These are phyloP conservation scores for Cymodocea nodosa DNA, from an alignment of 116 monocot species.

Conservation along the genomic window DNA sequence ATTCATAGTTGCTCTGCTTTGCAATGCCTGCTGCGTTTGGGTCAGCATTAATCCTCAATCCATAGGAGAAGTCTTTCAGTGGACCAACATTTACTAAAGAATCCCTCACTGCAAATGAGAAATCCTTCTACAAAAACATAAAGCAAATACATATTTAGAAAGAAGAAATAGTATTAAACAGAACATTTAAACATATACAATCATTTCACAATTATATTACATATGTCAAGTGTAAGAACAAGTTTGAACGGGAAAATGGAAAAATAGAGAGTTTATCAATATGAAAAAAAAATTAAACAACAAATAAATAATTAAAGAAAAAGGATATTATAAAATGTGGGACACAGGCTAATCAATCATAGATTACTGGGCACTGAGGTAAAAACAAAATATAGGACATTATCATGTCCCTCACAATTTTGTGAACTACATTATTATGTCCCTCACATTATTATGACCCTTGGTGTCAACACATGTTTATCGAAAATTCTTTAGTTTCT, in stretches of 20 bases:
- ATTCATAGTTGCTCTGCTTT: constrained; percentile 96
- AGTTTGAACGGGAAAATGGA: too few species aligned
- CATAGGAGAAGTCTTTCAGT: constrained; percentile 82
- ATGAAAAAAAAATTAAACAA: neutral
- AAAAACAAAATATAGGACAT: too few species aligned
- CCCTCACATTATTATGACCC: too few species aligned
- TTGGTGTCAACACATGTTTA: too few species aligned
- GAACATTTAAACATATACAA: too few species aligned
- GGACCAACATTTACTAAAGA: constrained; percentile 94
- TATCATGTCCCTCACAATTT: too few species aligned
- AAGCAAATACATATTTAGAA: neutral
- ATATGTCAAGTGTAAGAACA: too few species aligned
- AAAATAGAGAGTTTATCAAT: neutral
- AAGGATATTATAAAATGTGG: neutral
- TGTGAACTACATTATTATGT: too few species aligned
- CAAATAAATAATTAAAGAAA: neutral
- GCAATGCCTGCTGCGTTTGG: constrained; percentile 72
- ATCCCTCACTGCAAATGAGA: constrained; percentile 86
- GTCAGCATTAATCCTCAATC: constrained; percentile 87
- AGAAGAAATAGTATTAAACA: too few species aligned
- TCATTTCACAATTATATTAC: too few species aligned
- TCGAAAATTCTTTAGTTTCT: too few species aligned
- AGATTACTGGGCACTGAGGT: too few species aligned
- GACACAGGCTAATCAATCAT: neutral
- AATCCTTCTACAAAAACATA: constrained; percentile 54